Evolutionary conservation across 176 grass and related monocot genomes (phyloP).

Genomic region (Paspalum notatum): DNA sequence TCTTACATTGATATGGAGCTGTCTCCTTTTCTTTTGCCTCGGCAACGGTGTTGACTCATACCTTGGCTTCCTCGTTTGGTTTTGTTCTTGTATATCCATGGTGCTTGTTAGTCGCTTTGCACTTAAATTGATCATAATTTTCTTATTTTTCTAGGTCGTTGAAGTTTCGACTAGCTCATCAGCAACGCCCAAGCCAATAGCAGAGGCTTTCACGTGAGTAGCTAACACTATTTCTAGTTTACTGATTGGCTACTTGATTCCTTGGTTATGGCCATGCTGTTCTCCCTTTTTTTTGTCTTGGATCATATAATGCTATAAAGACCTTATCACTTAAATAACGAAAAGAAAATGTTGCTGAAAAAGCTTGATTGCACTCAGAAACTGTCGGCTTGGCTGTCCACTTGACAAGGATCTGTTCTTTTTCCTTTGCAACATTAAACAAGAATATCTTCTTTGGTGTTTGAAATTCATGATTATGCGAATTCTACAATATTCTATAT

Average conservation of each 20-base stretch:
- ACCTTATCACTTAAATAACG: background rate
- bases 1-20: too few relatives aligned
- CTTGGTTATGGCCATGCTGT: background rate
- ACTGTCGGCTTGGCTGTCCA: background rate
- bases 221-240: background rate
- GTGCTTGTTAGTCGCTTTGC: constrained; percentile 13
- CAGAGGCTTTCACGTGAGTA: constrained; percentile 70
- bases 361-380: background rate
- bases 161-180: constrained; percentile 77
- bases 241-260: background rate
- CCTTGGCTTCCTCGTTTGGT: background rate
- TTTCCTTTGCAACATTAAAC: too few relatives aligned
- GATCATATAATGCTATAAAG: background rate
- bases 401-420: background rate
- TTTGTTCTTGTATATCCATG: background rate
- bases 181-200: constrained; percentile 61
- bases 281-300: background rate
- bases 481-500: background rate
- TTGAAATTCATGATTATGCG: background rate
- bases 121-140: constrained; percentile 19
- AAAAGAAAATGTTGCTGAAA: constrained; percentile 1
- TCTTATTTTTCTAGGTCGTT: constrained; percentile 72
- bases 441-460: background rate
- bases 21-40: too few relatives aligned
- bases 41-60: too few relatives aligned